These are phyloP conservation scores for Penicillium sumatraense DNA, from an alignment of 2,329 filamentous ascomycete species.

Conservation along the genomic window DNA sequence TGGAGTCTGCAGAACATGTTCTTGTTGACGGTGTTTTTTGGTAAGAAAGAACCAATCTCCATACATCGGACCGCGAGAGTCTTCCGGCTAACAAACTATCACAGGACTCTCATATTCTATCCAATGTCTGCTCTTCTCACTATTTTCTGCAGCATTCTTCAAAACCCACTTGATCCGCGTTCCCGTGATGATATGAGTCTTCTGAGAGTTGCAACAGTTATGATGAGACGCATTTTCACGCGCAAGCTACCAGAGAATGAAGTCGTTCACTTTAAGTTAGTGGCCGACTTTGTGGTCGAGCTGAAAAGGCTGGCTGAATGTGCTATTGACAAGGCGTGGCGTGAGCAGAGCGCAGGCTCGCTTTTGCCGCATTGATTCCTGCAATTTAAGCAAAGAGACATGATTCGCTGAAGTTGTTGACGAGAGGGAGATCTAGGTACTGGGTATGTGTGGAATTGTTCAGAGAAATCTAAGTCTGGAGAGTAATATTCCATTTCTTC, in stretches of 20 bases:
- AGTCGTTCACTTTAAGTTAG: slow-evolving; percentile 45
- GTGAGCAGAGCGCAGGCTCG: slow-evolving; percentile 27
- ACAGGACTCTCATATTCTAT: slow-evolving; percentile 61
- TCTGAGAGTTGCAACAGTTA: slow-evolving; percentile 47
- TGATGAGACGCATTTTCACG: slow-evolving; percentile 47
- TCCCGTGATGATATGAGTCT: slow-evolving; percentile 54
- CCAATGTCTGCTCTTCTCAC: slow-evolving; percentile 59
- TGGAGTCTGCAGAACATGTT: slow-evolving; percentile 49
- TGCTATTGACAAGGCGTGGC: slow-evolving; percentile 49
- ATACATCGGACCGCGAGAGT: not conserved
- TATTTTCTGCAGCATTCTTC: slow-evolving; percentile 61
- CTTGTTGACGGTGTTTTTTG: slow-evolving; percentile 57
- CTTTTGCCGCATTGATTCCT: not conserved
- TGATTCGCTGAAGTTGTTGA: too few relatives aligned
- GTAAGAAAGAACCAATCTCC: too few relatives aligned
- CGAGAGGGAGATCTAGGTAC: too few relatives aligned
- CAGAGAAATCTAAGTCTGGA: too few relatives aligned
- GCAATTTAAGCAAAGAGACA: too few relatives aligned
- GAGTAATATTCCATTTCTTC: too few relatives aligned
- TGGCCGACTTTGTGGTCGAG: slow-evolving; percentile 52
- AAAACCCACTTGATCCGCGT: slow-evolving; percentile 51
- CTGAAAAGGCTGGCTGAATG: slow-evolving; percentile 49
- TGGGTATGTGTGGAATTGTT: too few relatives aligned
- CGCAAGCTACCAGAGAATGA: slow-evolving; percentile 41
- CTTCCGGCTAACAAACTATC: not conserved